Conservation (phyloP, 352 stramenopile species). For the Globisporangium solare region DNA sequence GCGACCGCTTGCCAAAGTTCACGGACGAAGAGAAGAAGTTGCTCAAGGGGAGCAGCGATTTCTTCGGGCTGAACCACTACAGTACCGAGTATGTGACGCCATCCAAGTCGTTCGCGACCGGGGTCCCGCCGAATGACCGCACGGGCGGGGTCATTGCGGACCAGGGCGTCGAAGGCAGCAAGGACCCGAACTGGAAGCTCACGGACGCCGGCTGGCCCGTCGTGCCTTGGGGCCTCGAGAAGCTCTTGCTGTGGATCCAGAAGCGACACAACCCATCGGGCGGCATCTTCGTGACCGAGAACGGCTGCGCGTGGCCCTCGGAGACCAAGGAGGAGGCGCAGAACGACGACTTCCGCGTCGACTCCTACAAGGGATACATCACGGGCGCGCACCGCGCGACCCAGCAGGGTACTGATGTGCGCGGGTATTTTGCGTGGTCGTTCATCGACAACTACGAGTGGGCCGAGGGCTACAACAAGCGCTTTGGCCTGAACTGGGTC, state of each 20-base stretch:
- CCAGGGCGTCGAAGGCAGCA: slow-evolving; percentile 30
- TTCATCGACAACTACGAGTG: slow-evolving; percentile 93
- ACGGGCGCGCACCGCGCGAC: slow-evolving; percentile 51
- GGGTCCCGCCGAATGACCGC: slow-evolving; percentile 13
- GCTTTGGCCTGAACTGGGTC: slow-evolving; percentile 54
- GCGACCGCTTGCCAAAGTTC: slow-evolving; percentile 84
- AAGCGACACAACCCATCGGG: slow-evolving; percentile 70
- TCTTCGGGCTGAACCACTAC: slow-evolving; percentile 96
- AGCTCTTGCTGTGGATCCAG: slow-evolving; percentile 90
- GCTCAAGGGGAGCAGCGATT: slow-evolving; percentile 86
- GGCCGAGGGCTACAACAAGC: slow-evolving; percentile 55
- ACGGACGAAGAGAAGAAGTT: slow-evolving; percentile 77
- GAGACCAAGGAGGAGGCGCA: slow-evolving; percentile 66
- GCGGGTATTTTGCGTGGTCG: slow-evolving; percentile 89
- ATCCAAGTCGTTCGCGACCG: slow-evolving; percentile 28
- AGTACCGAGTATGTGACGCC: slow-evolving; percentile 42
- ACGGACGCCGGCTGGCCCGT: slow-evolving; percentile 80
- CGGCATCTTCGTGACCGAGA: slow-evolving; percentile 91
- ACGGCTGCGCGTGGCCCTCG: slow-evolving; percentile 71
- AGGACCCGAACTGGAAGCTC: slow-evolving; percentile 56
- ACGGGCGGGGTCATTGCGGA: slow-evolving; percentile 33
- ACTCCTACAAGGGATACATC: slow-evolving; percentile 86
- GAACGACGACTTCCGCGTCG: slow-evolving; percentile 70
- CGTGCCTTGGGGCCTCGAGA: slow-evolving; percentile 78
- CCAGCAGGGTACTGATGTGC: slow-evolving; percentile 46